These are phyloP conservation scores for Marvania coccoides DNA, from an alignment of 139 green algal species.

Conservation along the genomic window DNA sequence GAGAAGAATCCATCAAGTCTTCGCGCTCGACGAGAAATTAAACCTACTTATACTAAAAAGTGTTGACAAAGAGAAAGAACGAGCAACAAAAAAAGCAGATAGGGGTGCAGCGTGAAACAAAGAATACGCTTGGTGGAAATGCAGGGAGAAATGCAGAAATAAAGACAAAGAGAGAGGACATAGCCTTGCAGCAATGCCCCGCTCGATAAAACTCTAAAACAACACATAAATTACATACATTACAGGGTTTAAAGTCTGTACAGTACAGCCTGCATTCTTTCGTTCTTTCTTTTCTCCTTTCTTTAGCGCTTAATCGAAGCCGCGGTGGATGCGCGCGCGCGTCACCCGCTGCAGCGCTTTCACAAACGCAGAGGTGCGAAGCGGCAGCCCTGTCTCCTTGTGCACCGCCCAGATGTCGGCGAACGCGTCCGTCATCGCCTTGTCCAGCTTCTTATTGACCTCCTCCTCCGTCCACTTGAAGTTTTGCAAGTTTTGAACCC, in stretches of 20 bases:
- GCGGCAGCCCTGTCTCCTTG: slow-evolving; percentile 47
- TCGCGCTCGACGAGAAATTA: neutral
- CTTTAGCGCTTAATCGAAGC: slow-evolving; percentile 62
- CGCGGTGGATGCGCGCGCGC: slow-evolving; percentile 65
- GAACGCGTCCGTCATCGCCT: slow-evolving; percentile 58
- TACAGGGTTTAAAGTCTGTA: no score
- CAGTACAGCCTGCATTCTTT: no score
- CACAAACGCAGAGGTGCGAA: slow-evolving; percentile 77
- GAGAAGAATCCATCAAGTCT: neutral
- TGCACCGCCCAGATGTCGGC: slow-evolving; percentile 47
- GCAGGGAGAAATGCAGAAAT: no score
- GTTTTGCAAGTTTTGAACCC: slow-evolving; percentile 70
- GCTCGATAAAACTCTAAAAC: no score
- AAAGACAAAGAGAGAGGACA: no score
- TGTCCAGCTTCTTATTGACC: slow-evolving; percentile 43
- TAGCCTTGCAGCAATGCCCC: no score
- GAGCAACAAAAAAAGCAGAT: neutral
- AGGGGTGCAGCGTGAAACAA: no score
- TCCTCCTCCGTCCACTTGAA: slow-evolving; percentile 72
- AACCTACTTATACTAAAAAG: no score
- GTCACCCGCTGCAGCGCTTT: slow-evolving; percentile 76
- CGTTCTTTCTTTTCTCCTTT: neutral
- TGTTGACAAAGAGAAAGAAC: neutral
- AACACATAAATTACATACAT: no score
- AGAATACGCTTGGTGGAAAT: no score